Evolutionary conservation across 1,284 basidiomycete species (phyloP), one percentile per base, ranked within the genome.

Genomic region (Trametes hirsuta): DNA sequence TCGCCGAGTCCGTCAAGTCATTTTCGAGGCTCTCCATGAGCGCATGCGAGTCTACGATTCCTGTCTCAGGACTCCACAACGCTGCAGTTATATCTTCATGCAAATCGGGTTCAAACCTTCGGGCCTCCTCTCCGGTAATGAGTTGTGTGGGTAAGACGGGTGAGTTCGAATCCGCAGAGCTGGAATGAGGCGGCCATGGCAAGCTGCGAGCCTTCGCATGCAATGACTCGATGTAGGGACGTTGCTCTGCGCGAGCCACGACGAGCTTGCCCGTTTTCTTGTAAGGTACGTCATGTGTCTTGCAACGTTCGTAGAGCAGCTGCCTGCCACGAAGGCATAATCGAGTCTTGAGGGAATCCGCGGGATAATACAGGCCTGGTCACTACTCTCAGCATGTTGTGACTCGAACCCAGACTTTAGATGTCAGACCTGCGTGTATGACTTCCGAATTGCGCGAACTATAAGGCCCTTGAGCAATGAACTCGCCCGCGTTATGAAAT

Each of bases 391-490:
- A 48, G 21, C 30, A 47, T 52, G 15, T 47, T 2, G 15, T n/a
- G 40, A 5, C n/a, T 18, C 30, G 21, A 25, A 15, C 18, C 8
- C 36, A 30, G 11, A 25, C n/a, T 57, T 21, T 35, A 34, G 15
- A 42, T 21, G 14, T 34, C n/a, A 8, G 69, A 86, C 93, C 93
- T 62, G 94, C 93, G 76, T 98, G 96, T 45, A 98, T 91, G 14
- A 99, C 97, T 71, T 98, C 97, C 1, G 94, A 97, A 73, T 98
- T 98, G 21, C 97, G 87, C 40, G 95, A 95, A 72, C 93, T 95
- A 37, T 4, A 49, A 37, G 3, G 18, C 12, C 18, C 51, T 34
- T 25, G 37, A 56, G 49, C 41, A 35, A 48, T 56, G n/a, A 22
- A 6, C 47, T 4, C 14, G 34, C 11, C 35, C 15, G 53, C n/a